Conservation (phyloP, 805 yeast genomes). For the Tetrapisispora arboricola region DNA sequence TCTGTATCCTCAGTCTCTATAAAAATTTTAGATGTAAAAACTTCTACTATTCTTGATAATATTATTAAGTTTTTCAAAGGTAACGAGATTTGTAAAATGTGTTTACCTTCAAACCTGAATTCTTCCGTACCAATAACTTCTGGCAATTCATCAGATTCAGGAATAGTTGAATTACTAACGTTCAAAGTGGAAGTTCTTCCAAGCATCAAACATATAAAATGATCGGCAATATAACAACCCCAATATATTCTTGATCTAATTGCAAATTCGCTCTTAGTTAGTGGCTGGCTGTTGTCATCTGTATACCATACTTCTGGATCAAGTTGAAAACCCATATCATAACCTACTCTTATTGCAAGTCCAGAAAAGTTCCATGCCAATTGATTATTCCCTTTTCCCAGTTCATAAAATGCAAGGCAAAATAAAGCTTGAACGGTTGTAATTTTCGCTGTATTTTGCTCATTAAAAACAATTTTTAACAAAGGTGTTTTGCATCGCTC, state of each 20-base stretch:
- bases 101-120: constrained; percentile 33
- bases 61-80: constrained; percentile 37
- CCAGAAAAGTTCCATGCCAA: constrained; percentile 58
- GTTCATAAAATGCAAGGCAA: constrained; percentile 50
- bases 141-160: constrained; percentile 49
- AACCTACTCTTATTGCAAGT: constrained; percentile 53
- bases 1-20: constrained; percentile 26
- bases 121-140: constrained; percentile 56
- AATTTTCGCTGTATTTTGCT: constrained; percentile 34
- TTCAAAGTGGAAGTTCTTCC: constrained; percentile 51
- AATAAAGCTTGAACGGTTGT: constrained; percentile 49
- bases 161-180: constrained; percentile 48
- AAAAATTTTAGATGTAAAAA: constrained; percentile 28
- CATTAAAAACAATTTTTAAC: constrained; percentile 30
- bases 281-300: constrained; percentile 24
- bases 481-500: constrained; percentile 36
- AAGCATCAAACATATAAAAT: constrained; percentile 45
- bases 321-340: constrained; percentile 53
- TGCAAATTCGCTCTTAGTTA: constrained; percentile 42
- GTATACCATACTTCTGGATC: constrained; percentile 51
- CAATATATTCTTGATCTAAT: constrained; percentile 53
- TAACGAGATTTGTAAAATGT: constrained; percentile 25
- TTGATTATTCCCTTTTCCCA: constrained; percentile 48
- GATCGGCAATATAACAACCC: constrained; percentile 60
- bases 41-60: constrained; percentile 31